Base-by-base conservation (phyloP, 2,329 filamentous ascomycete species). In the Xenoacremonium recifei region DNA sequence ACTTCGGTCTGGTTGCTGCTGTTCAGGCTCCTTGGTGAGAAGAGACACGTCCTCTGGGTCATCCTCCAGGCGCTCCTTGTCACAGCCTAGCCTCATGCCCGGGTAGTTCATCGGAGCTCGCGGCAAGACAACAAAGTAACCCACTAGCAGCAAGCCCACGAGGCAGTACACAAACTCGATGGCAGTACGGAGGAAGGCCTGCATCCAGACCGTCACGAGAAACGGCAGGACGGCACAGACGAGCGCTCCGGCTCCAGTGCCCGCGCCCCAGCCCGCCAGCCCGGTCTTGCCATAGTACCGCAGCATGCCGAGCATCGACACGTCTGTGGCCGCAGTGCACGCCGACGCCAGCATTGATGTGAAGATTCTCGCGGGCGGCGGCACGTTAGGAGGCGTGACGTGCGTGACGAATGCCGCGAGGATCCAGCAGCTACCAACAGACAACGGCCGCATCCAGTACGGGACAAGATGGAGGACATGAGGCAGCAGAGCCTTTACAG, bases 11-110 rank as follows among this genome's bases (percentile, higher is more conserved):
- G n/a, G n/a, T n/a, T n/a, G n/a, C 7, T 9, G 7, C 6, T 44
- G 38, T 11, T 51, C 33, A 0, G 69, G 66, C 0, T 67, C 67
- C 0, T 69, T 68, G 0, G 67, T 57, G 1, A 76, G 62, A 11
- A 77, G 59, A 29, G 67, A 68, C 15, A 37, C 37, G 5, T 25
- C 40, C 20, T 50, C 47, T 5, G 32, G 40, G 11, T 47, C 40
- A 15, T 58, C 48, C 23, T 54, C 48, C 0, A 51, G 18, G 10
- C 57, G 48, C 3, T 39, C 39, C 15, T 56, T 54, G 12, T 25
- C 21, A 5, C 11, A 17, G 5, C 27, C 40, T 1, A 46, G 49
- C 32, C 35, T 41, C 13, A 37, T 31, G 9, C 48, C 41, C 12
- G 49, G 51, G 39, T 51, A 54, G 35, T 58, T 58, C 13, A 58